Conservation (phyloP, 2,329 filamentous ascomycete species). For the Kalmusia sp. region DNA sequence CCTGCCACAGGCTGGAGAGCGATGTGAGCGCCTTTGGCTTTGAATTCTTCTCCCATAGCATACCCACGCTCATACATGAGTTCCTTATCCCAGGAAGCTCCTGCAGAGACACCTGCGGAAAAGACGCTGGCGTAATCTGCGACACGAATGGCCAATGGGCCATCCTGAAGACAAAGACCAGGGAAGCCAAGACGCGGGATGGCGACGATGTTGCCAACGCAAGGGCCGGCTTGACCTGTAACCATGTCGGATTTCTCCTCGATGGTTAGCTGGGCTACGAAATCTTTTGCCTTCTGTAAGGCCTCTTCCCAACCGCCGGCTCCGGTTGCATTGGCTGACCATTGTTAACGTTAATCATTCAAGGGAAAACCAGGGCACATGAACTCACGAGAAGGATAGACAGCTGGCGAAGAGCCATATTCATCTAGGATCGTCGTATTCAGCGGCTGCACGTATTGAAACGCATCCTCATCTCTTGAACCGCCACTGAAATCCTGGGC, state of each 20-base stretch:
- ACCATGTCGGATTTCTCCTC: slow-evolving; percentile 47
- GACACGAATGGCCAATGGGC: slow-evolving; percentile 43
- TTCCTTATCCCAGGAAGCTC: slow-evolving; percentile 49
- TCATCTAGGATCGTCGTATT: slow-evolving; percentile 38
- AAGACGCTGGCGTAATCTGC: slow-evolving; percentile 42
- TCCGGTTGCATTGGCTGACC: slow-evolving; percentile 34
- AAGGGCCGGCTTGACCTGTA: slow-evolving; percentile 38
- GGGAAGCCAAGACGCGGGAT: slow-evolving; percentile 48
- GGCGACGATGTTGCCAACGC: slow-evolving; percentile 45
- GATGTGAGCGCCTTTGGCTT: slow-evolving; percentile 48
- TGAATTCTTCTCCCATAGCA: slow-evolving; percentile 40
- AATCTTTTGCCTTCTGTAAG: slow-evolving; percentile 39
- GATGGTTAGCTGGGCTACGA: slow-evolving; percentile 37
- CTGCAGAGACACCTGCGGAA: slow-evolving; percentile 45
- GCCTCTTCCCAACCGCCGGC: slow-evolving; percentile 42
- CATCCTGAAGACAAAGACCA: slow-evolving; percentile 51
- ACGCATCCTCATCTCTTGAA: slow-evolving; percentile 28
- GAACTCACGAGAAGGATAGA: slow-evolving; percentile 35
- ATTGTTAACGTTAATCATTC: not conserved
- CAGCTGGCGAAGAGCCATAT: slow-evolving; percentile 34
- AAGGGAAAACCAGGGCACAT: not conserved
- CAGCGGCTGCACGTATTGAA: slow-evolving; percentile 36
- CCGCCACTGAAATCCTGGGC: slow-evolving; percentile 31
- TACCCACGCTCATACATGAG: slow-evolving; percentile 43
- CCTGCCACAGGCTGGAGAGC: slow-evolving; percentile 59